Evolutionary conservation across 2,329 filamentous ascomycete genomes (phyloP).

Genomic region (Cytospora leucostoma): DNA sequence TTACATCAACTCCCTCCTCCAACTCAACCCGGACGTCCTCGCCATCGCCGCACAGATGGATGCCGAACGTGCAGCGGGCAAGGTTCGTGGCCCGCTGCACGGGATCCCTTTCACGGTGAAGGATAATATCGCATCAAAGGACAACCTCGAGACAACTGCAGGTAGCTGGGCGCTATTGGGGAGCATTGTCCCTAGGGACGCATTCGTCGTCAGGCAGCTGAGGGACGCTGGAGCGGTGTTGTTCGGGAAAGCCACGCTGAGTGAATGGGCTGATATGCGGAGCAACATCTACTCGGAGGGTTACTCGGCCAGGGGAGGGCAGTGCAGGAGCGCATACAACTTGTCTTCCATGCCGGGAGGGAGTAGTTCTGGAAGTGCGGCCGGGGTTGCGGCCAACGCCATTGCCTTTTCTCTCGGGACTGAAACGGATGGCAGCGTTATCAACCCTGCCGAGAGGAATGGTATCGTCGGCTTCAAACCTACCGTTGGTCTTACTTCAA

Average conservation of each 20-base stretch:
- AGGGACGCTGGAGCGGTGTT: constrained; percentile 68
- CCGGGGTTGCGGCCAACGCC: constrained; percentile 61
- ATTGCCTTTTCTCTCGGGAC: constrained; percentile 65
- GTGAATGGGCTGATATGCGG: constrained; percentile 76
- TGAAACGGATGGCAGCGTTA: constrained; percentile 71
- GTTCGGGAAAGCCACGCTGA: constrained; percentile 69
- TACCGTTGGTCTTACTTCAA: constrained; percentile 65
- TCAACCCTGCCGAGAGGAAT: constrained; percentile 62
- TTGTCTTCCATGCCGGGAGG: constrained; percentile 68
- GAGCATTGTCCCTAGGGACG: constrained; percentile 67
- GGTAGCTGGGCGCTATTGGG: constrained; percentile 69
- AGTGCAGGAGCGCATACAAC: constrained; percentile 68
- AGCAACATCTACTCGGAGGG: constrained; percentile 68
- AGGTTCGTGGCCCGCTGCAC: constrained; percentile 66
- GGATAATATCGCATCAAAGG: constrained; percentile 70
- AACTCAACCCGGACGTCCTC: constrained; percentile 68
- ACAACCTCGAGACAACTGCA: constrained; percentile 73
- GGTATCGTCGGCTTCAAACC: constrained; percentile 64
- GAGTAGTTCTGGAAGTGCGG: constrained; percentile 66
- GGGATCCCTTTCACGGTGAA: constrained; percentile 77
- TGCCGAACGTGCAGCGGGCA: constrained; percentile 56
- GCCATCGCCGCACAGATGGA: constrained; percentile 63
- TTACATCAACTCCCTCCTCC: constrained; percentile 65
- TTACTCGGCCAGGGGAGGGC: constrained; percentile 62
- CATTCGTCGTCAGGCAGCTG: constrained; percentile 61